Evolutionary conservation across 106 monocot genomes (phyloP), one percentile per base, ranked within the genome.

Genomic region (Vanilla planifolia): DNA sequence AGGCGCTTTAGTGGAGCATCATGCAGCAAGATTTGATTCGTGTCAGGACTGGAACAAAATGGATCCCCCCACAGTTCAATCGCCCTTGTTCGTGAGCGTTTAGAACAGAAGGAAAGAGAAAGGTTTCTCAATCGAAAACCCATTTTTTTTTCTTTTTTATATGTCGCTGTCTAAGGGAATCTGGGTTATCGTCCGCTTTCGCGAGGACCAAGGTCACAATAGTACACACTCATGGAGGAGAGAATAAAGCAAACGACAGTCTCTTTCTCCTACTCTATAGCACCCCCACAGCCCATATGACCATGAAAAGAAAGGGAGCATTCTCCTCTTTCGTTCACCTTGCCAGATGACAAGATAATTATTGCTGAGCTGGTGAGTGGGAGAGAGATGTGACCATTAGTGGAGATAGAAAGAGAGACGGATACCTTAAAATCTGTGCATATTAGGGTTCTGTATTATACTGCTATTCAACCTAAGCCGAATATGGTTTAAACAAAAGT

Each of bases 161-260:
- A 7, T 43, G 57, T 64, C 64, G 21, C 13, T 53, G 53, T 63
- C 72, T 15, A 4, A 65, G 51, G 65, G 73, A 73, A 73, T 73
- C 73, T 73, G 34, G 30, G 47, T 56, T 66, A n/a, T 71, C 59
- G 48, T 60, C 73, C 13, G 39, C 73, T 73, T 73, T 73, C 73
- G 34, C 73, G 25, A 65, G 59, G 65, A 65, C 48, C 73, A 53
- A 53, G 53, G 53, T 53, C 30, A 53, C 53, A 16, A 2, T 30
- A 53, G 29, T 53, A 53, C 53, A 43, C 79, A 35, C 32, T 24
- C 42, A 60, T 60, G 48, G 59, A 60, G 59, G 44, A 32, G n/a
- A n/a, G 76, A 76, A 76, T 76, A 76, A 76, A 76, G 76, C 59
- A 21, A 53, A 20, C 59, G 29, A 48, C 30, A 50, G 53, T 16